phyloP scores from a whole-genome alignment of 2,329 filamentous ascomycete genomes.

The Metarhizium humberi region DNA sequence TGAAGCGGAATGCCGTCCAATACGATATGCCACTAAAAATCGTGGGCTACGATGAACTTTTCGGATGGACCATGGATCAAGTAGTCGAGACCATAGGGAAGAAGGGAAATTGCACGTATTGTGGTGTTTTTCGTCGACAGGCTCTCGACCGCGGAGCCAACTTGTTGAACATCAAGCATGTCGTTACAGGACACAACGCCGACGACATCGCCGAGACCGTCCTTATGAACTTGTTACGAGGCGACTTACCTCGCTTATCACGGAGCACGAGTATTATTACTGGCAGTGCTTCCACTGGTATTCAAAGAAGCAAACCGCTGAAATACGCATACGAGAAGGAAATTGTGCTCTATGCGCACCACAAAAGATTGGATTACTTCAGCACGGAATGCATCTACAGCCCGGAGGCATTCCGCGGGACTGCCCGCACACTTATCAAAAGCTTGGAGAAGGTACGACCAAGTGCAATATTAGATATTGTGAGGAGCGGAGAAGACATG shows the following conservation, averaged over 20 bases:
- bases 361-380: constrained; percentile 96
- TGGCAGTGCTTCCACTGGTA: constrained; percentile 66
- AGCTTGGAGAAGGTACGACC: constrained; percentile 87
- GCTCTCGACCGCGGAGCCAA: constrained; percentile 88
- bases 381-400: constrained; percentile 98
- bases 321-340: constrained; percentile 99
- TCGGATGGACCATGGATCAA: constrained; percentile 99
- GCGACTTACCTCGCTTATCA: constrained; percentile 78
- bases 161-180: constrained; percentile 77
- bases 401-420: constrained; percentile 91
- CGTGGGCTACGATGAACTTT: constrained; percentile 85
- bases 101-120: constrained; percentile 98
- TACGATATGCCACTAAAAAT: constrained; percentile 90
- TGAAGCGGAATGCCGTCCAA: constrained; percentile 85
- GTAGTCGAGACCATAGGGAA: constrained; percentile 94
- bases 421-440: constrained; percentile 85
- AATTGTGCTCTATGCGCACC: constrained; percentile 93
- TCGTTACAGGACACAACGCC: constrained; percentile 95
- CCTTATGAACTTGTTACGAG: constrained; percentile 90
- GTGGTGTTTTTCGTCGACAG: constrained; percentile 90
- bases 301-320: constrained; percentile 90
- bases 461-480: constrained; percentile 90
- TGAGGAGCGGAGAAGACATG: constrained; percentile 94
- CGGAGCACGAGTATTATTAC: constrained; percentile 87
- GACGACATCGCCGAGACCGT: constrained; percentile 97